A percentile compares a stretch with the other conserved stretches of the same genome.
phyloP scores from a whole-genome alignment of 257 asterid species.

The Scutellaria galericulata region DNA sequence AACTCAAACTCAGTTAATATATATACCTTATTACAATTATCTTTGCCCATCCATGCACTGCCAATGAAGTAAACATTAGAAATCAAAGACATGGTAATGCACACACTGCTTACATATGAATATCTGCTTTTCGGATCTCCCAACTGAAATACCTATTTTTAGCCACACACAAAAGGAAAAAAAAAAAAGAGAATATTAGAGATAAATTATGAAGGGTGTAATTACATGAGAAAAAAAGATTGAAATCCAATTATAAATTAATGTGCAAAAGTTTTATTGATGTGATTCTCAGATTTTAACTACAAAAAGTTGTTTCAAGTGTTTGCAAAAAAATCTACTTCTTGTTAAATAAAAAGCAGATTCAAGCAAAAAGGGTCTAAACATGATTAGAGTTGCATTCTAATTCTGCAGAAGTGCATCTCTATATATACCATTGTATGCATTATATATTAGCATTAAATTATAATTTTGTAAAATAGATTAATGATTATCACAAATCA shows the following conservation, averaged over 20 bases:
- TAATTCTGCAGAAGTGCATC: too few relatives aligned
- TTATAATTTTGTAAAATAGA: too few relatives aligned
- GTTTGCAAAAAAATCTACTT: too few relatives aligned
- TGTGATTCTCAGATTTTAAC: too few relatives aligned
- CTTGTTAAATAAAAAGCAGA: too few relatives aligned
- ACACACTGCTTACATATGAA: constrained; percentile 51
- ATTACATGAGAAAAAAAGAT: too few relatives aligned
- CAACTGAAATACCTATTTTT: constrained; percentile 48
- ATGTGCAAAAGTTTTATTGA: background rate
- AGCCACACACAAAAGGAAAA: constrained; percentile 10
- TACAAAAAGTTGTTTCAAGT: too few relatives aligned
- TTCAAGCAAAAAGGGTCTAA: too few relatives aligned
- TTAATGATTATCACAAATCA: background rate
- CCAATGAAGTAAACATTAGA: constrained; percentile 56
- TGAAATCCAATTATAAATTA: background rate
- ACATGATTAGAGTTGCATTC: too few relatives aligned
- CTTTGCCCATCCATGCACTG: constrained; percentile 49
- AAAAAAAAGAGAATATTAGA: constrained; percentile 14
- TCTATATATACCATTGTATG: background rate
- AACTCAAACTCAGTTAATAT: too few relatives aligned
- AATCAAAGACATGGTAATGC: constrained; percentile 49
- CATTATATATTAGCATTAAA: too few relatives aligned
- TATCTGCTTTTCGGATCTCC: constrained; percentile 51
- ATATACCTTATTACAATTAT: constrained; percentile 45
- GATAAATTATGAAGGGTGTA: background rate